Evolutionary conservation across 2,329 filamentous ascomycete genomes (phyloP), one percentile per base, ranked within the genome.

Genomic region (Cordyceps cicadae): DNA sequence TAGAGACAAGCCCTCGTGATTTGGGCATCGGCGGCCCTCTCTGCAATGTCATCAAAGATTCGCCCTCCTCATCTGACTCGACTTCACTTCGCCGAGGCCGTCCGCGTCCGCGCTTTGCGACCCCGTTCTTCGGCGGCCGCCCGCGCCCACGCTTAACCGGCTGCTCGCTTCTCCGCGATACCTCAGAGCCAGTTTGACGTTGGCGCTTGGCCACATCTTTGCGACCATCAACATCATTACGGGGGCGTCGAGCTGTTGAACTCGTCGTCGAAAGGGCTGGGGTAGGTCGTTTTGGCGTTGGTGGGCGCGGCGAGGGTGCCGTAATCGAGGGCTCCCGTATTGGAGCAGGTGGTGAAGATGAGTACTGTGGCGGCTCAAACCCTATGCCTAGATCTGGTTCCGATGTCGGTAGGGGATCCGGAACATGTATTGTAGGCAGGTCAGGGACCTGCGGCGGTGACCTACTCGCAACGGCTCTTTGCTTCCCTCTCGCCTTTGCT

Each of bases 21-120:
- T 75, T 79, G 48, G 79, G 79, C 17, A 80, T 70, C 1, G 79
- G 79, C 5, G 79, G 79, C 0, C 78, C 77, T n/a, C 75, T 76
- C 24, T 78, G 76, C 8, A 80, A 70, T 8, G 76, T 74, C 12
- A 73, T 63, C 0, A 70, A 62, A 4, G 74, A 74, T 39, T 79
- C 78, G 1, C 70, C 74, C 11, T 72, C 68, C 14, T 72, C 70
- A 34, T 62, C 51, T 12, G 52, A 52, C 15, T 59, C 61, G 7
- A 51, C 24, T 6, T 58, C 56, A 21, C 51, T 55, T 21, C 45
- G 60, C 29, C 61, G 43, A 5, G 61, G 61, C 19, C 61, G 50
- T 12, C 61, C 61, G 21, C 56, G 50, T 19, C 50, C 43, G 19
- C 56, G 53, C 34, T 59, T 55, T 5, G 41, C 62, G 34, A 56